Percentiles rank a stretch among this genome's conserved stretches.
Conservation (phyloP, 2,329 filamentous ascomycete species). For the Clarireedia paspali region DNA sequence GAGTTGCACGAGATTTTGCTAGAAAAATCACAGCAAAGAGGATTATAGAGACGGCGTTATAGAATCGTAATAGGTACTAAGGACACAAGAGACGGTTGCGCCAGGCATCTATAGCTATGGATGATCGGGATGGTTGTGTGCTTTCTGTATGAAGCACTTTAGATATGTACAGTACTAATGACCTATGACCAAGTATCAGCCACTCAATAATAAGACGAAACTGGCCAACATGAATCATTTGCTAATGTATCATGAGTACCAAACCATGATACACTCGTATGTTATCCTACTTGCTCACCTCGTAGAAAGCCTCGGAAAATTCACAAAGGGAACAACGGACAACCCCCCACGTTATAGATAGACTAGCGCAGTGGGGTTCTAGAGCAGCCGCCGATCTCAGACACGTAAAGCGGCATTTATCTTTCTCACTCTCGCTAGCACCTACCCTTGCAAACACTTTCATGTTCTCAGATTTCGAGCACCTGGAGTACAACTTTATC, state of each 20-base stretch:
- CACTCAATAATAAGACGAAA: no score
- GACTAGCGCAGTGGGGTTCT: no score
- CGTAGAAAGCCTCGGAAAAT: no score
- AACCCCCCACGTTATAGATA: no score
- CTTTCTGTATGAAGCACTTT: not conserved
- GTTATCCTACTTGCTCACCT: no score
- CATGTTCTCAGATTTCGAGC: not conserved
- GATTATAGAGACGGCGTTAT: not conserved
- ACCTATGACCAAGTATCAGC: not conserved
- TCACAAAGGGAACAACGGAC: no score
- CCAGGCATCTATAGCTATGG: not conserved
- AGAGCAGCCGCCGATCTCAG: not conserved
- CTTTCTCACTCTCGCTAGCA: conserved; percentile 5
- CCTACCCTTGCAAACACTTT: not conserved
- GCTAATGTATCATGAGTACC: no score
- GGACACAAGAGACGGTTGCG: no score
- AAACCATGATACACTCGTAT: no score
- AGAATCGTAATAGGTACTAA: not conserved
- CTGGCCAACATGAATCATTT: no score
- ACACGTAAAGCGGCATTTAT: not conserved
- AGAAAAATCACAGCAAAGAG: not conserved
- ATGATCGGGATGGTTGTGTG: not conserved
- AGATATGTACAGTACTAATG: not conserved
- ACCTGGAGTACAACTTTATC: not conserved
- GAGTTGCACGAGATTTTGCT: not conserved